Percentiles rank a stretch among this genome's conserved stretches.
Conservation (phyloP, 1,284 basidiomycete species). For the Austropuccinia psidii region DNA sequence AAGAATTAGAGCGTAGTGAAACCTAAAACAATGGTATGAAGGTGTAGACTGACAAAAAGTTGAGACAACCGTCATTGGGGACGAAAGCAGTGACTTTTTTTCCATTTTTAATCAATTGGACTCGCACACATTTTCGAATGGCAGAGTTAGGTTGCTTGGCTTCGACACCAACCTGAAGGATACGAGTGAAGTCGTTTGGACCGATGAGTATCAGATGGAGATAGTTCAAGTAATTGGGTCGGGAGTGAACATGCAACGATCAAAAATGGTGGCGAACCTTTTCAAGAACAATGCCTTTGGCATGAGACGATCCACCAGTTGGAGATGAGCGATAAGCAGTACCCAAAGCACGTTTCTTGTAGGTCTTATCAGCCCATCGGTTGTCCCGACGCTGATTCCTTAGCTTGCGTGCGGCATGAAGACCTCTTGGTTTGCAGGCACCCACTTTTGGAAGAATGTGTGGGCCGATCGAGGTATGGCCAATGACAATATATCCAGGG, state of each 20-base stretch:
- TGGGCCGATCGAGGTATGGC: too few species aligned
- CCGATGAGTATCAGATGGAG: background rate
- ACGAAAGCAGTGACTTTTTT: conserved; percentile 96
- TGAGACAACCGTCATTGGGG: conserved; percentile 92
- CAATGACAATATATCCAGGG: too few species aligned
- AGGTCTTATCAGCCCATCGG: conserved; percentile 99
- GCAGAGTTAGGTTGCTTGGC: conserved; percentile 99
- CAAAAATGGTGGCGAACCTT: conserved; percentile 69
- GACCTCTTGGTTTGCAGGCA: conserved; percentile 74
- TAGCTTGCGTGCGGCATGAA: conserved; percentile 98
- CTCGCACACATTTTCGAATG: conserved; percentile 99
- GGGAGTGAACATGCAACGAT: background rate
- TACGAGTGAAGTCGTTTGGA: background rate
- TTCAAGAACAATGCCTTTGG: conserved; percentile 99
- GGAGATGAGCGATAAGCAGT: conserved; percentile 99
- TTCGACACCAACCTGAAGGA: conserved; percentile 54
- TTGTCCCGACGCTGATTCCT: conserved; percentile 88
- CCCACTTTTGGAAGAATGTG: too few species aligned
- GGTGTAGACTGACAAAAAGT: conserved; percentile 56
- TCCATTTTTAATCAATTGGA: conserved; percentile 99
- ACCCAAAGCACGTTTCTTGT: conserved; percentile 99
- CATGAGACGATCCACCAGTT: conserved; percentile 98
- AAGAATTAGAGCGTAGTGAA: background rate
- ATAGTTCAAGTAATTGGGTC: background rate
- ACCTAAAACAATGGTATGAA: background rate